These are phyloP conservation scores for Bidens hawaiensis DNA, from an alignment of 140 eudicot genomes.

Conservation along the genomic window DNA sequence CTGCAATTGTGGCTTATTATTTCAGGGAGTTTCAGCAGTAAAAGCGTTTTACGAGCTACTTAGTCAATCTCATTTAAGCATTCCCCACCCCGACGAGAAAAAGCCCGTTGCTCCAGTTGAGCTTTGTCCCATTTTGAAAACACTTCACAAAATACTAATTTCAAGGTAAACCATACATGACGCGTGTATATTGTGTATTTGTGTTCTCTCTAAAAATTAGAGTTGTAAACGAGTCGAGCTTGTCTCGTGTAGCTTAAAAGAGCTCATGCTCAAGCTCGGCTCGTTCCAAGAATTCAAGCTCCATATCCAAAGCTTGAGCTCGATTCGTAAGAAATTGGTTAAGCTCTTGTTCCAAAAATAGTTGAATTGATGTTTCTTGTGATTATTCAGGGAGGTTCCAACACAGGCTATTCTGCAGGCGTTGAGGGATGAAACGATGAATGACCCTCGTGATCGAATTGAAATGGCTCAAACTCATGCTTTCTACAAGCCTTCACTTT, in stretches of 20 bases:
- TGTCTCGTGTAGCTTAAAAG: too few relatives aligned
- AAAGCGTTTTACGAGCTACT: constrained; percentile 90
- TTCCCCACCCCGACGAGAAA: constrained; percentile 53
- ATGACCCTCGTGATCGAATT: constrained; percentile 96
- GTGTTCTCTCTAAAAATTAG: too few relatives aligned
- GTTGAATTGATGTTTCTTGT: neutral
- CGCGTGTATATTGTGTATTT: neutral
- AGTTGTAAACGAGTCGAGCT: too few relatives aligned
- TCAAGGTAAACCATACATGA: constrained; percentile 40
- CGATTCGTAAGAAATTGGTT: neutral
- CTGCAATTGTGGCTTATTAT: neutral
- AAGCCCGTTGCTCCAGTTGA: constrained; percentile 40
- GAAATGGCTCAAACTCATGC: constrained; percentile 90
- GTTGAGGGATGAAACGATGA: constrained; percentile 83
- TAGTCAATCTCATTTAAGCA: constrained; percentile 60
- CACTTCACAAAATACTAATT: constrained; percentile 64
- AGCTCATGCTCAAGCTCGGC: too few relatives aligned
- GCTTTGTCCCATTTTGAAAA: constrained; percentile 87
- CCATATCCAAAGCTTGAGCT: too few relatives aligned
- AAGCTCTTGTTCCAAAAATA: neutral
- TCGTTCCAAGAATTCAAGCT: too few relatives aligned
- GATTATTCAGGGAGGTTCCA: constrained; percentile 52
- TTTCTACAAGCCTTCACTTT: constrained; percentile 80
- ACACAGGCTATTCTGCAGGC: constrained; percentile 81
- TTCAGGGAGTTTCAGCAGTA: constrained; percentile 88